These are phyloP conservation scores for Cephaloascus albidus DNA, from an alignment of 805 yeast genomes.

Conservation along the genomic window DNA sequence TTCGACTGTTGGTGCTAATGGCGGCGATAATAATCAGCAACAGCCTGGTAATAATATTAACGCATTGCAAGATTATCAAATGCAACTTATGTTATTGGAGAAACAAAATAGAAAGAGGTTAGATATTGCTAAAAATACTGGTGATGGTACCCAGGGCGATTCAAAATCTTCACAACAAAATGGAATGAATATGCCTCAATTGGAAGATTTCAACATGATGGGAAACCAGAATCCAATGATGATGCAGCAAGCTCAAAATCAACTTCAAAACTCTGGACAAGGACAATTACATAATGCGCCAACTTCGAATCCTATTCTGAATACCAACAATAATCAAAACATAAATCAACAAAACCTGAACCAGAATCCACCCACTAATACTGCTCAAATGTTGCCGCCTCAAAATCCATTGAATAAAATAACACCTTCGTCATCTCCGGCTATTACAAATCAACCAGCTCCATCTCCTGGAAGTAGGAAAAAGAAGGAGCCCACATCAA, in stretches of 20 bases:
- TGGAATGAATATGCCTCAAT: background rate
- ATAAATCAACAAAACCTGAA: background rate
- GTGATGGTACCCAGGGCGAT: conserved; percentile 2
- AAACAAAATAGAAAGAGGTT: conserved; percentile 65
- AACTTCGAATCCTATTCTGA: background rate
- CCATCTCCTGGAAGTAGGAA: conserved; percentile 5
- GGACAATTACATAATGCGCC: background rate
- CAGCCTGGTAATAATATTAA: conserved; percentile 20
- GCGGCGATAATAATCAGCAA: conserved; percentile 4
- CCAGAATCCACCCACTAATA: background rate
- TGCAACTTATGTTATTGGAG: conserved; percentile 67
- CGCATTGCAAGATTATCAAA: conserved; percentile 76
- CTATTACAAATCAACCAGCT: conserved; percentile 7
- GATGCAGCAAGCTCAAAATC: conserved; percentile 1
- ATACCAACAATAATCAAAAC: too few relatives aligned
- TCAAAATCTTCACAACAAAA: background rate
- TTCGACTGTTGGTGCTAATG: background rate
- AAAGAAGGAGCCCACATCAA: conserved; percentile 7
- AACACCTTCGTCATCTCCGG: conserved; percentile 5
- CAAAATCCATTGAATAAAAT: conserved; percentile 7
- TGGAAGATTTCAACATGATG: background rate
- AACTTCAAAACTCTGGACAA: background rate
- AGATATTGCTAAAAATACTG: conserved; percentile 37
- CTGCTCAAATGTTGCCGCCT: conserved; percentile 10
- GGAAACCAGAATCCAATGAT: background rate